phyloP scores from a whole-genome alignment of 208 protist species.

The Leishmania turanica region DNA sequence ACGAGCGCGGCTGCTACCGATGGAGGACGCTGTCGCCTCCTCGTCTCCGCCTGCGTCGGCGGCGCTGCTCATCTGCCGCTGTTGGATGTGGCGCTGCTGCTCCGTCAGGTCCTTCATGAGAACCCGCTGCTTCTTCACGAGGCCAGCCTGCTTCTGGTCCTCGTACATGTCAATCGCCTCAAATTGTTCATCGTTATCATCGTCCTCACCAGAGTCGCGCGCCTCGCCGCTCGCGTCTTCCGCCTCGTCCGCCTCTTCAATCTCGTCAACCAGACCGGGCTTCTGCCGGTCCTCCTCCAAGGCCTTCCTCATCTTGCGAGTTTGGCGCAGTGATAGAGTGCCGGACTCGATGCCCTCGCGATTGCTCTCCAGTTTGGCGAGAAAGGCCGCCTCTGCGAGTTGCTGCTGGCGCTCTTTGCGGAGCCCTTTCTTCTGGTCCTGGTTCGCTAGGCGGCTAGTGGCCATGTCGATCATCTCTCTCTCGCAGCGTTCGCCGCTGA shows the following conservation, averaged over 20 bases:
- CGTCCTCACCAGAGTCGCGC: constrained; percentile 10
- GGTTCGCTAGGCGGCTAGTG: constrained; percentile 99
- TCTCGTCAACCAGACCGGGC: constrained; percentile 28
- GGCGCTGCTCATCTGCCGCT: constrained; percentile 24
- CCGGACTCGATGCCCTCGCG: constrained; percentile 97
- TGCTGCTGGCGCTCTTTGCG: constrained; percentile 98
- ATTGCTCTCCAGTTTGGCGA: constrained; percentile 97
- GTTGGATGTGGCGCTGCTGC: constrained; percentile 30
- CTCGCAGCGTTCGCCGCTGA: constrained; percentile 98
- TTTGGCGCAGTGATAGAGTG: constrained; percentile 74
- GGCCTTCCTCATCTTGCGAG: constrained; percentile 69
- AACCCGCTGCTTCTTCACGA: constrained; percentile 58
- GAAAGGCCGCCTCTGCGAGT: constrained; percentile 97
- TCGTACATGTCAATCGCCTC: constrained; percentile 70
- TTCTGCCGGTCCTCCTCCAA: constrained; percentile 67
- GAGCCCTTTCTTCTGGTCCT: constrained; percentile 99
- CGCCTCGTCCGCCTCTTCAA: constrained; percentile 34
- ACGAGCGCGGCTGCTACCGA: constrained; percentile 19
- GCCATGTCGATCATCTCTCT: constrained; percentile 99
- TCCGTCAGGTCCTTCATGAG: constrained; percentile 59
- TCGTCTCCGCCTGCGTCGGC: constrained; percentile 11
- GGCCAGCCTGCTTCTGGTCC: constrained; percentile 66
- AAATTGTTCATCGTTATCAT: constrained; percentile 35
- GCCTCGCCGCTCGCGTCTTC: constrained; percentile 12
- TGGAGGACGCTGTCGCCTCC: neutral